Conservation (phyloP, 2,329 filamentous ascomycete genomes). For the Penicillium sp. region DNA sequence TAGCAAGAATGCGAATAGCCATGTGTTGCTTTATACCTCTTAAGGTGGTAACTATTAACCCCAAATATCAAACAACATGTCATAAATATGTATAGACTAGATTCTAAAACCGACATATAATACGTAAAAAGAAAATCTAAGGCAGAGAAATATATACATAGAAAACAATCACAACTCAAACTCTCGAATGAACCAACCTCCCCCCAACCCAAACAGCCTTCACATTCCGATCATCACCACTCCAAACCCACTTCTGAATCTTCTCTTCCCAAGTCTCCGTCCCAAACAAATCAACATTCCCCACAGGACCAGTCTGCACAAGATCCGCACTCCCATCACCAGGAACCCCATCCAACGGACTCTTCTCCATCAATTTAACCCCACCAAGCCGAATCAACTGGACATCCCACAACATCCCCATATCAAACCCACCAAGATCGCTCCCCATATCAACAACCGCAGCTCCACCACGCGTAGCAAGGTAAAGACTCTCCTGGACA, state of each 20-base stretch:
- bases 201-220: conserved; percentile 86
- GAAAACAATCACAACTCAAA: background rate
- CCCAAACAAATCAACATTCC: conserved; percentile 84
- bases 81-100: too few species aligned
- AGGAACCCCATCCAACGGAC: conserved; percentile 3
- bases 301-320: conserved; percentile 50
- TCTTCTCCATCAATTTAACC: conserved; percentile 23
- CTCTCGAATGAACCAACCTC: conserved; percentile 65
- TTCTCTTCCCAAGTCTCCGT: conserved; percentile 85
- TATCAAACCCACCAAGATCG: conserved; percentile 75
- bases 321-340: conserved; percentile 1
- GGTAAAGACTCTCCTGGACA: conserved; percentile 82
- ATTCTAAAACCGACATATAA: background rate
- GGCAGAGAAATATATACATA: background rate
- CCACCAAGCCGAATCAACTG: conserved; percentile 72
- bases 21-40: background rate
- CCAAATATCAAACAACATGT: background rate
- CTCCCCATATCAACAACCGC: conserved; percentile 71
- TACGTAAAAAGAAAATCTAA: background rate
- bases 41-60: too few species aligned
- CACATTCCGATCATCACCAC: conserved; percentile 89
- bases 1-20: background rate
- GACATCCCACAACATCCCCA: conserved; percentile 88
- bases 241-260: conserved; percentile 92
- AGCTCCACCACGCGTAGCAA: conserved; percentile 87